phyloP scores from a whole-genome alignment of 345 rosid genomes.

The Cochlearia excelsa region DNA sequence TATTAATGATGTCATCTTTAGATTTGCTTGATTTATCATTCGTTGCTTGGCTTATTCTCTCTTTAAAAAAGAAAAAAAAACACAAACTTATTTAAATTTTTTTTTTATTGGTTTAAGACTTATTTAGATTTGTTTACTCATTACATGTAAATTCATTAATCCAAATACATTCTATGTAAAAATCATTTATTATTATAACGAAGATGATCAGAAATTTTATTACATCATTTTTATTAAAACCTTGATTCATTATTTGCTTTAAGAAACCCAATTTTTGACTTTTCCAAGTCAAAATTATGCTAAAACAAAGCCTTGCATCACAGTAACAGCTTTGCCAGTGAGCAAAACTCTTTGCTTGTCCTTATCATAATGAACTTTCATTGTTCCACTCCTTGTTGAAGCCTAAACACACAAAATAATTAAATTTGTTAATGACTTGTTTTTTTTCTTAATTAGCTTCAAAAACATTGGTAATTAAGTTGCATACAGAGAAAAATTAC shows the following conservation, averaged over 20 bases:
- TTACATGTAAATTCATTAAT: too few species aligned
- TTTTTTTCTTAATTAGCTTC: neutral
- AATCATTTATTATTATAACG: neutral
- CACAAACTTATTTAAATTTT: too few species aligned
- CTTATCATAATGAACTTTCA: slow-evolving; percentile 50
- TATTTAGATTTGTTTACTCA: too few species aligned
- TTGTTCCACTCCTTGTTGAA: slow-evolving; percentile 54
- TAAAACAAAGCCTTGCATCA: slow-evolving; percentile 55
- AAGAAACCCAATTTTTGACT: neutral
- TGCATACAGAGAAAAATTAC: too few species aligned
- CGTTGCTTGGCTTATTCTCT: too few species aligned
- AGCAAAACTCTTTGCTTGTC: slow-evolving; percentile 50
- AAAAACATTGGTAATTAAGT: too few species aligned
- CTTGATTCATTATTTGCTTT: neutral
- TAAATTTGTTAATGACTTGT: neutral
- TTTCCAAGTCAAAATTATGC: slow-evolving; percentile 32
- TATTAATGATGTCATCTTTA: too few species aligned
- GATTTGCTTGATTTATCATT: too few species aligned
- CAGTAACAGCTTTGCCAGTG: slow-evolving; percentile 56
- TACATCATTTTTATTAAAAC: neutral
- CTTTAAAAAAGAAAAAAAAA: too few species aligned
- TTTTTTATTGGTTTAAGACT: too few species aligned
- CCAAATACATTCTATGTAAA: neutral
- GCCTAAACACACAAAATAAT: slow-evolving; percentile 27
- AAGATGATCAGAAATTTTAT: slow-evolving; percentile 1